These are phyloP conservation scores for Erythrophleum fordii DNA, from an alignment of 306 rosid genomes.

Conservation along the genomic window DNA sequence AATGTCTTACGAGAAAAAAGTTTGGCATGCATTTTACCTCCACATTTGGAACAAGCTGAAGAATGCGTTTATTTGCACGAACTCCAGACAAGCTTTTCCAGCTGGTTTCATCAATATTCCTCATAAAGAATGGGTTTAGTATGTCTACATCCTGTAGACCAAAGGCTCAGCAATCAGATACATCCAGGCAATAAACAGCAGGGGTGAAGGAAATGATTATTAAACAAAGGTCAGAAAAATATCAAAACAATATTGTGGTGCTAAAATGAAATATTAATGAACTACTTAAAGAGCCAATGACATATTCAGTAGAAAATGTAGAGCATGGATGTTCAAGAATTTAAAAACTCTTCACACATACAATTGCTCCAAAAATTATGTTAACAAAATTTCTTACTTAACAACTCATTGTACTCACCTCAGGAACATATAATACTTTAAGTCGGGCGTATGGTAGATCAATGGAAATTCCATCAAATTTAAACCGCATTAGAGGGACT, in stretches of 20 bases:
- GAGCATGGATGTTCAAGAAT: conserved; percentile 20
- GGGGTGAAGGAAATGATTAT: conserved; percentile 21
- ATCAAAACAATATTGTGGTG: not conserved
- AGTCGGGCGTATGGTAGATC: conserved; percentile 55
- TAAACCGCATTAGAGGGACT: conserved; percentile 57
- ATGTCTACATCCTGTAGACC: conserved; percentile 49
- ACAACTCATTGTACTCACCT: conserved; percentile 44
- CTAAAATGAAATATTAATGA: not conserved
- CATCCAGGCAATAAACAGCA: conserved; percentile 5
- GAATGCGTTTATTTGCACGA: conserved; percentile 51
- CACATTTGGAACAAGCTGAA: conserved; percentile 52
- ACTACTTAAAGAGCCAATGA: conserved; percentile 6
- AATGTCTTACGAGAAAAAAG: not conserved
- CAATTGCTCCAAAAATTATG: not conserved
- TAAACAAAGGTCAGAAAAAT: conserved; percentile 12
- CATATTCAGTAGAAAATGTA: conserved; percentile 21
- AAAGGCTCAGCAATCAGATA: not conserved
- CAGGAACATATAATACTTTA: conserved; percentile 48
- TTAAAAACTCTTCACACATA: not conserved
- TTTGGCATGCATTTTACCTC: conserved; percentile 45
- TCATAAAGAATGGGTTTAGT: conserved; percentile 49
- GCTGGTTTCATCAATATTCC: conserved; percentile 52
- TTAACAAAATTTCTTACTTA: not conserved
- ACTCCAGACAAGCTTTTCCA: conserved; percentile 65
- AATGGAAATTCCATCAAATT: conserved; percentile 54